Evolutionary conservation across 371 early-diverging fungal species (phyloP), one percentile per base, ranked within the genome.

Genomic region (Syncephalastrum racemosum): DNA sequence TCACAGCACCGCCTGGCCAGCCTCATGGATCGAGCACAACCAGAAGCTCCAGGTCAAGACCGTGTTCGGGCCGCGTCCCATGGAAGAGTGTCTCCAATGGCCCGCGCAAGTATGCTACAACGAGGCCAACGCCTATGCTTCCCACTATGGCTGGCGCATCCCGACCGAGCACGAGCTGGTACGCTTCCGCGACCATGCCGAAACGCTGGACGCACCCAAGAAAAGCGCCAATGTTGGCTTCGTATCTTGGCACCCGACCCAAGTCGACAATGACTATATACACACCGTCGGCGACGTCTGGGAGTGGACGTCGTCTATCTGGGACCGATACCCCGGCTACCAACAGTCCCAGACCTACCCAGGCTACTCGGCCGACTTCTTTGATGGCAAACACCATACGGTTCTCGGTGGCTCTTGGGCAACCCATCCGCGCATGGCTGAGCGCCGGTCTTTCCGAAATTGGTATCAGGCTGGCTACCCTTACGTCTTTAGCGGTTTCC

Each of bases 401-500:
- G 75, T 96, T 10, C 63, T 92, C 25, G 96, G 96, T 49, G 96
- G 80, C 0, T 87, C 88, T 5, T 96, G 92, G 89, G 92, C 92
- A 14, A 96, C 95, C 0, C 89, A 89, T 47, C 92, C 92, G 6
- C 63, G 89, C 18, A 78, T 94, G 13, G 86, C 90, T 8, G 79
- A 77, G 41, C 72, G 96, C 15, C 59, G 64, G 31, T 81, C 89
- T 0, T 90, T 92, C 67, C 64, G 92, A 36, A 96, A 96, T 66
- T 96, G 95, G 95, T 94, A 90, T 63, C 96, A 96, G 70, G 63
- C 82, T 24, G 85, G 77, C 10, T 95, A 95, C 58, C 90, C 90
- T 16, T 95, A 81, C 58, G 90, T 91, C 10, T 88, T 93, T 77
- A 73, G 83, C 45, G 84, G 80, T 0, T 91, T 91, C 76, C 75